These are phyloP conservation scores for Colletotrichum eremochloae DNA, from an alignment of 2,329 filamentous ascomycete species.

Conservation along the genomic window DNA sequence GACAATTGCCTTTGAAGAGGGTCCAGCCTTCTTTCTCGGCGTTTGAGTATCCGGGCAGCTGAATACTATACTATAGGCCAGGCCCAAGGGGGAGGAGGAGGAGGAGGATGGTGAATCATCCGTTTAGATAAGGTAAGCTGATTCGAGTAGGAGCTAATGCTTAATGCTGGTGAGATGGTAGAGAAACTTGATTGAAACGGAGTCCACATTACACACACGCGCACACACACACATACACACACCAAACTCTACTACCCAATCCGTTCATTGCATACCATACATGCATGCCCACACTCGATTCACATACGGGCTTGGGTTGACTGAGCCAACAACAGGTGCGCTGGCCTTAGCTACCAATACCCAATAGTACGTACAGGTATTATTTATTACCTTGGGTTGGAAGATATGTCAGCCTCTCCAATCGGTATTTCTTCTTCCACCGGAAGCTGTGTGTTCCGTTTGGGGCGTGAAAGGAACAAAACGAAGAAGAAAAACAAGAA, in stretches of 20 bases:
- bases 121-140: not conserved
- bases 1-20: conserved; percentile 11
- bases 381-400: no score
- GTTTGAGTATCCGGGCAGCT: conserved; percentile 15
- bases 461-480: not conserved
- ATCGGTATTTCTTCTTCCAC: conserved; percentile 2
- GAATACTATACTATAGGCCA: not conserved
- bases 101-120: not conserved
- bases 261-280: no score
- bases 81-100: not conserved
- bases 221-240: no score
- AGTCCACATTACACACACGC: not conserved
- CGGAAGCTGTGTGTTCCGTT: conserved; percentile 16
- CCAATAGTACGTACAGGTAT: no score
- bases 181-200: not conserved
- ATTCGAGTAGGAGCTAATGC: not conserved
- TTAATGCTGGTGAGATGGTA: not conserved
- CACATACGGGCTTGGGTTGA: not conserved
- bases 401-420: not conserved
- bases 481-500: no score
- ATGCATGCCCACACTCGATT: no score
- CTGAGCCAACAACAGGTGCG: not conserved
- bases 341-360: not conserved
- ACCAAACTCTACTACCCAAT: no score
- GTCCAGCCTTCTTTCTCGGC: conserved; percentile 3